phyloP scores from a whole-genome alignment of 2,329 filamentous ascomycete species.

The Penicillium sp. region DNA sequence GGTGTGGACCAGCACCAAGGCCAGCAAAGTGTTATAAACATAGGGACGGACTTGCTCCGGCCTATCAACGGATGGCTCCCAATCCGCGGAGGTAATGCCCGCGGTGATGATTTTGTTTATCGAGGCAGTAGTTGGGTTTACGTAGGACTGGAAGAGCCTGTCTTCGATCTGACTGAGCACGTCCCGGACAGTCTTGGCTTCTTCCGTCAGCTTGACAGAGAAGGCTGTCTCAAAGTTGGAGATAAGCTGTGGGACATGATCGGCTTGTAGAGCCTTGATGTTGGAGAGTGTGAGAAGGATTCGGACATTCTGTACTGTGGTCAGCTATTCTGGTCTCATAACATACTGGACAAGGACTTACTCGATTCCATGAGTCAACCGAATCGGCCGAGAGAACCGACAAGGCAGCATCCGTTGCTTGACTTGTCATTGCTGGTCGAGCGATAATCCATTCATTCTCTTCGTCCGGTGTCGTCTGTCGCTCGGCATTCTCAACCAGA shows the following conservation, averaged over 20 bases:
- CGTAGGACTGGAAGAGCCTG: conserved; percentile 89
- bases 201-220: conserved; percentile 88
- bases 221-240: conserved; percentile 91
- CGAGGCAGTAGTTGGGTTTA: conserved; percentile 66
- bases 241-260: conserved; percentile 83
- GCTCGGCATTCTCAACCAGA: conserved; percentile 95
- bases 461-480: conserved; percentile 60
- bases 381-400: conserved; percentile 47
- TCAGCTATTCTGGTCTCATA: conserved; percentile 13
- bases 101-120: conserved; percentile 67
- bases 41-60: conserved; percentile 80
- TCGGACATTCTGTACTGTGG: conserved; percentile 67
- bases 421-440: conserved; percentile 29
- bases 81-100: conserved; percentile 67
- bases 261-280: conserved; percentile 73
- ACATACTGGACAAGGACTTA: conserved; percentile 33
- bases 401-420: conserved; percentile 34
- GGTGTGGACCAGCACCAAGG: conserved; percentile 84
- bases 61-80: conserved; percentile 59
- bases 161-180: conserved; percentile 87
- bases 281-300: conserved; percentile 94
- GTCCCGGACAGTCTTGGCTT: conserved; percentile 86
- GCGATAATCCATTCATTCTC: conserved; percentile 53
- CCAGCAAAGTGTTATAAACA: conserved; percentile 80
- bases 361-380: conserved; percentile 53